Evolutionary conservation across 2,329 filamentous ascomycete genomes (phyloP).

Genomic region (Cytospora paraplurivora): DNA sequence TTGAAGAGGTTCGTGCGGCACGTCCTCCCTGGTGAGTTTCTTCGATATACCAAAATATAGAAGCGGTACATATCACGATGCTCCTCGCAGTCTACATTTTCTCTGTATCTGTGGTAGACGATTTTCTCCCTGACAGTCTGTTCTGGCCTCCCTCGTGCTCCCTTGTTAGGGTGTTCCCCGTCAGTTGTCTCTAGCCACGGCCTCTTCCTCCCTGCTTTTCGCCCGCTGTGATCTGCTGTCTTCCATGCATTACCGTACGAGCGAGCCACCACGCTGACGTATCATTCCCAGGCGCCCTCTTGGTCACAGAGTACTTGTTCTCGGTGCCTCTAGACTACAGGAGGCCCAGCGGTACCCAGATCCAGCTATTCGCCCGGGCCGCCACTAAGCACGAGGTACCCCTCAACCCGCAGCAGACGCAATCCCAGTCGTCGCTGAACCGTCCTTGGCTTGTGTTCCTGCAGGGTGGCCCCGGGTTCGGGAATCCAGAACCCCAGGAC

Average conservation of each 20-base stretch:
- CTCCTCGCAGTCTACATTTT: not conserved
- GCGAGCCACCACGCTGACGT: not conserved
- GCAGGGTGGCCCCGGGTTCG: slow-evolving; percentile 83
- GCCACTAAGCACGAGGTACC: slow-evolving; percentile 67
- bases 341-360: slow-evolving; percentile 58
- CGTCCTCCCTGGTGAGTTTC: slow-evolving; percentile 22
- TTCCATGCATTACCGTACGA: not conserved
- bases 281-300: slow-evolving; percentile 63
- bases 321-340: slow-evolving; percentile 80
- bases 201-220: not conserved
- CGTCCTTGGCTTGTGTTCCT: slow-evolving; percentile 62
- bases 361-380: slow-evolving; percentile 78
- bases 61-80: not conserved
- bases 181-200: not conserved
- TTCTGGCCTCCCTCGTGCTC: not conserved
- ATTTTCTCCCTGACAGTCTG: not conserved
- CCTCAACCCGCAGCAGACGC: slow-evolving; percentile 49
- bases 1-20: slow-evolving; percentile 20
- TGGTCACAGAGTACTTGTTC: slow-evolving; percentile 82
- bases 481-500: slow-evolving; percentile 74
- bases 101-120: not conserved
- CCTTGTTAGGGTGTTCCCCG: not conserved
- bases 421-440: slow-evolving; percentile 18
- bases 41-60: not conserved
- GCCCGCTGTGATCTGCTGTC: not conserved